Evolutionary conservation across 768 basidiomycete species (phyloP), one percentile per base, ranked within the genome.

Genomic region (Strobilomyces echinocephalus): DNA sequence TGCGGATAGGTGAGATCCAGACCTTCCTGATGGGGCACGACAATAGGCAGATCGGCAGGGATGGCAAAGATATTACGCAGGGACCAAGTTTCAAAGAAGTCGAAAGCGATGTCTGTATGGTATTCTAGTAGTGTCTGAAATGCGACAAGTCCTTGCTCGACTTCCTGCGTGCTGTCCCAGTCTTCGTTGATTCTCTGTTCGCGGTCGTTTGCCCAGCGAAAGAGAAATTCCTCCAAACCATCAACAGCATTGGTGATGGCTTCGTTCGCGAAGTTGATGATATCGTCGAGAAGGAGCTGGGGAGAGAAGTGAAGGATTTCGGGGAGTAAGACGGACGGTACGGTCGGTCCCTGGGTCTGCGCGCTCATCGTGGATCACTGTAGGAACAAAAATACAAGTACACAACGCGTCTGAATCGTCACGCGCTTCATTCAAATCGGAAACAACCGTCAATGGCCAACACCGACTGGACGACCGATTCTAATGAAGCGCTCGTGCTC

Each of bases 11-110:
- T 78, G 49, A 95, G 75, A 69, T 92, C 80, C 30, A 92, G 71
- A 1, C 81, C 80, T 48, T 78, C 77, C 52, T 95, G 92, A 63
- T 91, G 89, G 3, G 87, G 87, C 5, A 84, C 76, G 14, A 91
- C 82, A 31, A 91, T 72, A 0, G 84, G 84, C 33, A 91, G 62
- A 55, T 84, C 82, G 3, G 79, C 74, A 0, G 85, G 81, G 15
- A 93, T 78, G 48, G 83, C 80, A 62, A 95, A 95, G 52, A 93
- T 87, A 69, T 95, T 97, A 39, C 91, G 76, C 63, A 93, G 68
- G 11, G 83, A 85, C 92, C 93, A 95, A 0, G 84, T 85, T 70
- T 93, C 92, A 61, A 97, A 90, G 64, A 87, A 88, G 67, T 97
- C 93, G 55, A 95, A 91, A 0, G 92, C 93, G 42, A 91, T 79